Base-by-base conservation (phyloP, 78 protist species). In the Thecamonas trahens region DNA sequence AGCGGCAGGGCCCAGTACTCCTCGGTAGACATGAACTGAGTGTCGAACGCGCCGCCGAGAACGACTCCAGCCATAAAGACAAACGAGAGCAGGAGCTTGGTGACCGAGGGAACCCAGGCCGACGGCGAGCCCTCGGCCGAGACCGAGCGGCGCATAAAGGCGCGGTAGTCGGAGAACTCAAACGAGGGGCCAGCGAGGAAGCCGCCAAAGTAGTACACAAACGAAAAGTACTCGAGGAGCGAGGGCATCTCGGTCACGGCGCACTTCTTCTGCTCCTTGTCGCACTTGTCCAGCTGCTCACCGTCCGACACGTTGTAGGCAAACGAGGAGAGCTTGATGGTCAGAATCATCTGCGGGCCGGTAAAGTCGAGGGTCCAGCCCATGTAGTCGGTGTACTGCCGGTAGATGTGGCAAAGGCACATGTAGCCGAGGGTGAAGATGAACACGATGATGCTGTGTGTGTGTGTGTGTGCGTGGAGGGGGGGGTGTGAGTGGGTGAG, bases 151-250 rank as follows among this genome's bases (percentile, higher is more conserved):
- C 76, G 53, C 11, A 74, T 64, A n/a, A 58, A 72, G 18, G 29
- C 47, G 42, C 72, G 53, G 57, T 84, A 84, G 32, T 84, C 82
- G n/a, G 61, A 13, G 52, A 84, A 59, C 49, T 84, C 90, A 34
- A 84, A 44, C 50, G 80, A 44, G n/a, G 90, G 90, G 28, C 90
- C 90, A 8, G 84, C 81, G 31, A 84, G 61, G 49, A 78, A 77
- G 1, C 84, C 74, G 49, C 76, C 78, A 68, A 78, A 84, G 61
- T 74, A 84, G 54, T 70, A 84, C 3, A 73, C 77, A 26, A 74
- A 84, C 4, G 82, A 80, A 57, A 54, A 67, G 53, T 35, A 84
- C 62, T 84, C 90, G 18, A 84, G 57, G 0, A 74, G 72, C 6
- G 79, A 54, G 42, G 90, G 90, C 17, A 84, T 5, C 17, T 66